Base-by-base conservation (phyloP, 495 filamentous ascomycete genomes). In the Penicillium canariense region DNA sequence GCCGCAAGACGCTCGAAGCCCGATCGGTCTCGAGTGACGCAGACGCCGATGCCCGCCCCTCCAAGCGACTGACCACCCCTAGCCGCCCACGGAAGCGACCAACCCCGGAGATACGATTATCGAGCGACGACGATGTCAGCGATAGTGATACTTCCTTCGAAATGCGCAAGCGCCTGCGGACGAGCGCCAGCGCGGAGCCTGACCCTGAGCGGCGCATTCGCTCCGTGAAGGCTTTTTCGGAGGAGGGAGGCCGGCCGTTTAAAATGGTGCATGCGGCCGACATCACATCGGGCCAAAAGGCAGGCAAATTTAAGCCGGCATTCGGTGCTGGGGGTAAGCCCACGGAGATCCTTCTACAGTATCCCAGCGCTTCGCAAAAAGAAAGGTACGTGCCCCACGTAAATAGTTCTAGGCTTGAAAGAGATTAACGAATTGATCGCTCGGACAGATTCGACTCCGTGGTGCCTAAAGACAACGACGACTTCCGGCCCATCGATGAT, bases 401-500 rank as follows among this genome's bases (percentile, higher is more conserved):
- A 9, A 12, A 28, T 7, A 40, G 14, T n/a, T n/a, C 12, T 35
- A 17, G 18, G 53, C 36, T 5, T 32, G 26, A 4, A 27, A 15
- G 14, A 47, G 23, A 45, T 50, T 54, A 55, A 50, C 26, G 51
- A n/a, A 30, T n/a, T 47, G 45, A 10, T 35, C 44, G 7, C 39
- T 48, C 51, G 49, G 32, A 17, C 61, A 89, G 87, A 58, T 97
- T 90, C 62, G 78, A 93, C 51, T 82, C 92, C 7, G 87, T 92
- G 27, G 81, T 80, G 48, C 86, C 89, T 14, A 84, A 83, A 54
- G 89, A 94, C 35, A 82, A 75, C 27, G 80, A 86, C 50, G 84
- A 94, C 61, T 96, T 96, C 73, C 85, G 90, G 57, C 87, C 91
- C 5, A 71, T 92, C 51, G 82, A 87, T 60, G 94, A 97, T 58